Conservation (phyloP, 2,329 filamentous ascomycete genomes). For the Colletotrichum sansevieriae region DNA sequence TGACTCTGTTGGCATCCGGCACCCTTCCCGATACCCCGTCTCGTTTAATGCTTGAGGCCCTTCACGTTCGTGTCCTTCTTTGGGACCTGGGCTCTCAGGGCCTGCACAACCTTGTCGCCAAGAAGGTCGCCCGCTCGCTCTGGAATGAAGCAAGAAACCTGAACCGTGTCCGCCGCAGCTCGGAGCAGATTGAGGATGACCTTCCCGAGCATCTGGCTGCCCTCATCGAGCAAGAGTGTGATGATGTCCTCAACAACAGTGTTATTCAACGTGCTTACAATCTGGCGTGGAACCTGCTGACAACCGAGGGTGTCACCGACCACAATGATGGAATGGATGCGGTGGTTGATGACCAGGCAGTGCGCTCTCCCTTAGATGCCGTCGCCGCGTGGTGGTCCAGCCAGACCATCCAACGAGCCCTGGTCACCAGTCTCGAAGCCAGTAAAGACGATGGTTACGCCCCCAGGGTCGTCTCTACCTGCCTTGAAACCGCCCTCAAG, state of each 20-base stretch:
- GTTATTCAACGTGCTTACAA: constrained; percentile 91
- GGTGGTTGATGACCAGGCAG: constrained; percentile 86
- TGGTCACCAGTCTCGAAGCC: constrained; percentile 73
- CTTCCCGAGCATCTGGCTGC: constrained; percentile 82
- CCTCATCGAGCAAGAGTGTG: constrained; percentile 83
- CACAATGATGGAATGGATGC: constrained; percentile 81
- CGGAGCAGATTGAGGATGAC: constrained; percentile 69
- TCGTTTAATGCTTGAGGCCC: constrained; percentile 89
- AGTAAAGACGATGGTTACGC: constrained; percentile 60
- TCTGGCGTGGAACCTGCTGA: constrained; percentile 87
- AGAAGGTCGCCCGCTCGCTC: constrained; percentile 78
- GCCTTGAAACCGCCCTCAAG: constrained; percentile 77
- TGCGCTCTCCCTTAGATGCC: constrained; percentile 89
- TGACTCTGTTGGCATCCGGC: constrained; percentile 89
- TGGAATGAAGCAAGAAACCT: constrained; percentile 86
- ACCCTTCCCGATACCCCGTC: constrained; percentile 87
- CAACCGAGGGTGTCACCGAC: constrained; percentile 72
- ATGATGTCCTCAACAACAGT: constrained; percentile 81
- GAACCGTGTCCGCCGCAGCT: constrained; percentile 59
- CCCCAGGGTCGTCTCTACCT: constrained; percentile 55
- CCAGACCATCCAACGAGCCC: constrained; percentile 75
- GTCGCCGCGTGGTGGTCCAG: constrained; percentile 92
- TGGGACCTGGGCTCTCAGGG: constrained; percentile 80
- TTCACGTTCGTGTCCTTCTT: constrained; percentile 90
- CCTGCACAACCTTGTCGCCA: constrained; percentile 77